Evolutionary conservation across 1,139 yeast species (phyloP).

Genomic region (Suhomyces bribrorum): DNA sequence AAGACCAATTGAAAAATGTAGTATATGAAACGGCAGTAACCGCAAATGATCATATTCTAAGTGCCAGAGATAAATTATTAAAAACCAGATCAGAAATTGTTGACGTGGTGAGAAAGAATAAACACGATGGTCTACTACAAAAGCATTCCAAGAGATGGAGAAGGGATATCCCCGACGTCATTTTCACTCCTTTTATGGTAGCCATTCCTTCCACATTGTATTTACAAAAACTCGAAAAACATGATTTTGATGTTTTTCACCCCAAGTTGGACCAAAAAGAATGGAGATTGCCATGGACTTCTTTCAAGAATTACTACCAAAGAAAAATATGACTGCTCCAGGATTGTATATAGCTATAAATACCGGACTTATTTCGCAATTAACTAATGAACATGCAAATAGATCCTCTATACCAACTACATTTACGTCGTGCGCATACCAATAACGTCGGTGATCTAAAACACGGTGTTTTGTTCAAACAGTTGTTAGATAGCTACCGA

Average conservation of each 20-base stretch:
- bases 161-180: slow-evolving; percentile 58
- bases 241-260: slow-evolving; percentile 63
- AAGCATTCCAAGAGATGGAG: slow-evolving; percentile 43
- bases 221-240: slow-evolving; percentile 57
- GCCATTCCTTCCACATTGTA: slow-evolving; percentile 67
- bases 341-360: slow-evolving; percentile 3
- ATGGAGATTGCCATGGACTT: slow-evolving; percentile 73
- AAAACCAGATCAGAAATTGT: slow-evolving; percentile 37
- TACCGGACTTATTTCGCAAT: too few species aligned
- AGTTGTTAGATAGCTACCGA: not conserved
- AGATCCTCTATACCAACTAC: not conserved
- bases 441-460: not conserved
- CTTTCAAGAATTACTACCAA: slow-evolving; percentile 54
- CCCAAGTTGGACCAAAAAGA: slow-evolving; percentile 55
- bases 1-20: slow-evolving; percentile 54
- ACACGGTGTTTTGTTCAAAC: not conserved
- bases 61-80: slow-evolving; percentile 59
- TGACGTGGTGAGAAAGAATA: slow-evolving; percentile 25
- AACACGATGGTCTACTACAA: slow-evolving; percentile 33
- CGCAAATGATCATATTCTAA: slow-evolving; percentile 78
- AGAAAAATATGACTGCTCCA: slow-evolving; percentile 31
- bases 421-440: not conserved
- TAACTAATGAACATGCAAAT: too few species aligned
- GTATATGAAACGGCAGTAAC: slow-evolving; percentile 70
- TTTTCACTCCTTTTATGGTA: slow-evolving; percentile 67